Percentiles rank a stretch among this genome's conserved stretches.
Evolutionary conservation across 208 protist species (phyloP).

Genomic region (Leptomonas seymouri): DNA sequence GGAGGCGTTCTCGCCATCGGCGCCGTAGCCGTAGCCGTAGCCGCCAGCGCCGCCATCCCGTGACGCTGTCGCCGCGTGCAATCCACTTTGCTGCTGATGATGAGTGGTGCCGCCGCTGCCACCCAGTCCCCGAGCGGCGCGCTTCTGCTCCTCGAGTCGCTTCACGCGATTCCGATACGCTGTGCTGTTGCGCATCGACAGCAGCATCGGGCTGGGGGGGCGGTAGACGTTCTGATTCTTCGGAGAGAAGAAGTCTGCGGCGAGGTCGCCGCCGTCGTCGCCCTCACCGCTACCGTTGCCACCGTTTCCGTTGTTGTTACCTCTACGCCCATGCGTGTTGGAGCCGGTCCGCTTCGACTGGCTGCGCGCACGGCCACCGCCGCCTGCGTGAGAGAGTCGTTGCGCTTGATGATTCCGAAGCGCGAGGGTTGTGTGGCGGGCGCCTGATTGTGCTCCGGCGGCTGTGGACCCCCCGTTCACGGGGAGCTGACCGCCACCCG

Average conservation of each 20-base stretch:
- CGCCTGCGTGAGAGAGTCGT: neutral
- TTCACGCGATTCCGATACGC: conserved; percentile 34
- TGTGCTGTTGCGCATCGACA: conserved; percentile 84
- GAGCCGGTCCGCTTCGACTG: neutral
- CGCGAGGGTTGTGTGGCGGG: too few species aligned
- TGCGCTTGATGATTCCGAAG: too few species aligned
- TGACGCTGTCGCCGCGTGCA: neutral
- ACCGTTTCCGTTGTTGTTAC: neutral
- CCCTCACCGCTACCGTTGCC: neutral
- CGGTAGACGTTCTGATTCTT: conserved; percentile 61
- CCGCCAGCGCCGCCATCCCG: conserved; percentile 9
- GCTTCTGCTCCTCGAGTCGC: conserved; percentile 30
- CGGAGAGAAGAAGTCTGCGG: conserved; percentile 43
- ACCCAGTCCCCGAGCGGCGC: neutral
- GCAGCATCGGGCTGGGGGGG: conserved; percentile 84
- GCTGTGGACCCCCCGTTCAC: too few species aligned
- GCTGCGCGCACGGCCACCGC: too few species aligned
- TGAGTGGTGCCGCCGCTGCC: neutral
- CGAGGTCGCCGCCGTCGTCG: conserved; percentile 17
- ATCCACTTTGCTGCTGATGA: neutral
- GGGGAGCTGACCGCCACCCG: too few species aligned
- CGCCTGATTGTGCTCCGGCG: too few species aligned
- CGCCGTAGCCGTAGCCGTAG: conserved; percentile 9
- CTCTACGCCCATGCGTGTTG: neutral
- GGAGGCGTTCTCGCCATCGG: neutral